Evolutionary conservation across 345 rosid species (phyloP).

Genomic region (Erysimum cheiranthoides): DNA sequence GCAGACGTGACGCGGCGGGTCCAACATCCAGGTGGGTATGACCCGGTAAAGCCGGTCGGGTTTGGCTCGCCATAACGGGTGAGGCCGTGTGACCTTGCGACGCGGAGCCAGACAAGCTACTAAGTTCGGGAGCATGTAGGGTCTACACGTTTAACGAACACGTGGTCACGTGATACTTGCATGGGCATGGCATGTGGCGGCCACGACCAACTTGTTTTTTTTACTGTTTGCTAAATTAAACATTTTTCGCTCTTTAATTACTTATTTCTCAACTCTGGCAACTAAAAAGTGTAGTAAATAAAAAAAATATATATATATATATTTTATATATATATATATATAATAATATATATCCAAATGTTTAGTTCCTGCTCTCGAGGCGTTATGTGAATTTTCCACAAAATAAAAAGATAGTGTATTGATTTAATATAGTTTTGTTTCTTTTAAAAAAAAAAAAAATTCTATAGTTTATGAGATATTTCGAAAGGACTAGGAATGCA

Average conservation of each 20-base stretch:
- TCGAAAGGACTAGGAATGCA: background rate
- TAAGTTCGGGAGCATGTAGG: constrained; percentile 21
- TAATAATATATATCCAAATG: no score
- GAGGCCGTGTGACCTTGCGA: constrained; percentile 40
- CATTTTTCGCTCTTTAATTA: background rate
- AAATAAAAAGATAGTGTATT: background rate
- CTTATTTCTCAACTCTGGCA: background rate
- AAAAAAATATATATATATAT: background rate
- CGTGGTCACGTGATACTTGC: constrained; percentile 35
- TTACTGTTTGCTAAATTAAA: background rate
- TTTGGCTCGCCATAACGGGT: constrained; percentile 40
- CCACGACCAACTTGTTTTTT: background rate
- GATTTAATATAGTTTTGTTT: background rate
- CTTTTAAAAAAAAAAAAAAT: no score
- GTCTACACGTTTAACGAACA: constrained; percentile 4
- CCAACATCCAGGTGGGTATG: constrained; percentile 13
- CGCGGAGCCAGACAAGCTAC: constrained; percentile 40
- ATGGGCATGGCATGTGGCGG: constrained; percentile 21
- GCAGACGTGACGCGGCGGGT: constrained; percentile 39
- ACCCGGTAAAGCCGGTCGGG: constrained; percentile 27
- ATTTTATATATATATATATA: no score
- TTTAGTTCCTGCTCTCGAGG: background rate
- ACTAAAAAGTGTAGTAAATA: background rate
- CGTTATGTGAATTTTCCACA: background rate
- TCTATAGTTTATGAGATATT: background rate